phyloP scores from a whole-genome alignment of 768 basidiomycete species.

The Austroboletus eburneus region DNA sequence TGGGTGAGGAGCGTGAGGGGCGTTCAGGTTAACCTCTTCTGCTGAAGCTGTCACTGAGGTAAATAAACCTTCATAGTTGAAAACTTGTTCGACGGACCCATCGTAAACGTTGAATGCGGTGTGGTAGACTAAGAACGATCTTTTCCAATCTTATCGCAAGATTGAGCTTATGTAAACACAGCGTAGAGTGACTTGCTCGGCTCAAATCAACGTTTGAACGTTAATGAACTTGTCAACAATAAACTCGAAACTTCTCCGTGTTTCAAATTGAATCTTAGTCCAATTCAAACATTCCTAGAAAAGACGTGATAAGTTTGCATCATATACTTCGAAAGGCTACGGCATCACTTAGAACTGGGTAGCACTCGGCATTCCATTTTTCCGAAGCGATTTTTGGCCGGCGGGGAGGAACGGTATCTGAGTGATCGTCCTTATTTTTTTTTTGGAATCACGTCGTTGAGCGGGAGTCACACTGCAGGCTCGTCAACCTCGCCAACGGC shows the following conservation, averaged over 20 bases:
- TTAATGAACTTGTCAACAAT: constrained; percentile 15
- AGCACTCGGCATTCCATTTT: constrained; percentile 15
- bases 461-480: background rate
- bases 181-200: constrained; percentile 6
- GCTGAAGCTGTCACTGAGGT: constrained; percentile 43
- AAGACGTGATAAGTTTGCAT: background rate
- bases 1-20: constrained; percentile 52
- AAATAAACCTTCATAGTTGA: constrained; percentile 2
- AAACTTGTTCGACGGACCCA: constrained; percentile 22
- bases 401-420: background rate
- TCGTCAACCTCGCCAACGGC: background rate
- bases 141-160: constrained; percentile 19
- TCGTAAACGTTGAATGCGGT: constrained; percentile 6
- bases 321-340: constrained; percentile 4
- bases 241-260: constrained; percentile 24
- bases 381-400: constrained; percentile 7
- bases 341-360: constrained; percentile 21
- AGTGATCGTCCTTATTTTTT: constrained; percentile 9
- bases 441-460: background rate
- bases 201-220: constrained; percentile 5
- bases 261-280: constrained; percentile 26
- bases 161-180: constrained; percentile 16
- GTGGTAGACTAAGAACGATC: background rate
- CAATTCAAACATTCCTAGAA: background rate
- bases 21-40: constrained; percentile 56